Percentiles rank a stretch among this genome's conserved stretches.
Conservation (phyloP, 2,329 filamentous ascomycete species). For the Fonsecaea nubica region DNA sequence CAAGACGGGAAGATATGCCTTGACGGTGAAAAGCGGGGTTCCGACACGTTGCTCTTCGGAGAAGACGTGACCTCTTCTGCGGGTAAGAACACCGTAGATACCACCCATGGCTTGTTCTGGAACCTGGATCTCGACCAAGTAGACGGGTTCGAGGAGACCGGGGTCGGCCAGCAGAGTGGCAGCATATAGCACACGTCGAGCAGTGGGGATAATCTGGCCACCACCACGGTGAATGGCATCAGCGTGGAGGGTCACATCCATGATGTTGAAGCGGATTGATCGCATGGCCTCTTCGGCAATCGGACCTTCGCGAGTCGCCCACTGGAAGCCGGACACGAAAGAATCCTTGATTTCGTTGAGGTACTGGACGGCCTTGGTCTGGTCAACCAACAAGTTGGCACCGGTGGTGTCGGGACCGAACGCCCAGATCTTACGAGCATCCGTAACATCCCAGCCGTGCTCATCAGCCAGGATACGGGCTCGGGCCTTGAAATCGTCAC, state of each 20-base stretch:
- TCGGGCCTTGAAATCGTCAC: slow-evolving; percentile 99
- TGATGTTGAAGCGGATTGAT: slow-evolving; percentile 95
- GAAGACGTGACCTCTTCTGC: slow-evolving; percentile 98
- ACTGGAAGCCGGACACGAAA: slow-evolving; percentile 99
- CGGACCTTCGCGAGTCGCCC: slow-evolving; percentile 97
- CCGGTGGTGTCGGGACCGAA: slow-evolving; percentile 98
- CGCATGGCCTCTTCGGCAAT: slow-evolving; percentile 98
- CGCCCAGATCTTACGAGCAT: slow-evolving; percentile 99
- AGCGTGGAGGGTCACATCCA: slow-evolving; percentile 99
- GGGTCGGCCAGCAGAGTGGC: slow-evolving; percentile 89
- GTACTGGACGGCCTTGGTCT: slow-evolving; percentile 99
- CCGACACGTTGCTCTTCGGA: slow-evolving; percentile 96
- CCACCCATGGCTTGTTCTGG: slow-evolving; percentile 99
- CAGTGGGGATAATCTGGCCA: slow-evolving; percentile 97
- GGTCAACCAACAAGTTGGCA: slow-evolving; percentile 97
- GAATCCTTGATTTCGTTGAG: slow-evolving; percentile 99
- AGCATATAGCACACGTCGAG: slow-evolving; percentile 97
- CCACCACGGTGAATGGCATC: slow-evolving; percentile 99
- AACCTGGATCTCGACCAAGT: slow-evolving; percentile 99
- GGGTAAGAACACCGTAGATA: slow-evolving; percentile 98
- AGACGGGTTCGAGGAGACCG: slow-evolving; percentile 93
- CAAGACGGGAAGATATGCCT: slow-evolving; percentile 94
- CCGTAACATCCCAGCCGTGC: slow-evolving; percentile 98
- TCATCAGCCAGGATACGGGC: slow-evolving; percentile 96
- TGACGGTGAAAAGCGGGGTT: slow-evolving; percentile 99